phyloP scores from a whole-genome alignment of 345 rosid species.

The Aethionema arabicum region DNA sequence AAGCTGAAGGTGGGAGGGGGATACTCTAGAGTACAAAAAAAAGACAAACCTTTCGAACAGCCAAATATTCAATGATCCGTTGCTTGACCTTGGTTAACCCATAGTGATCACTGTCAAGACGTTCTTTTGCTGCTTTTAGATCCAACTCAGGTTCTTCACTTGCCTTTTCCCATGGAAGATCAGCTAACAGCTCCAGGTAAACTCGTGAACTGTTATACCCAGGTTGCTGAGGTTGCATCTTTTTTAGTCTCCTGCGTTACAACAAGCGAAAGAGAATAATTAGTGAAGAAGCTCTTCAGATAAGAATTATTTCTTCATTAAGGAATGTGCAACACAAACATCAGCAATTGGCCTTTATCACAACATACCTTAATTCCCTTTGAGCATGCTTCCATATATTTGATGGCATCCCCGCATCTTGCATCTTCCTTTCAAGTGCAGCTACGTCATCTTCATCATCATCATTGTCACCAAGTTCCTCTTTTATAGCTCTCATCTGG shows the following conservation, averaged over 20 bases:
- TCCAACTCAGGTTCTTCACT: slow-evolving; percentile 85
- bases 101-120: slow-evolving; percentile 90
- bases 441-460: slow-evolving; percentile 98
- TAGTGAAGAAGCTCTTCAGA: neutral
- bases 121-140: slow-evolving; percentile 86
- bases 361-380: slow-evolving; percentile 80
- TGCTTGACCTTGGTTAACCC: slow-evolving; percentile 93
- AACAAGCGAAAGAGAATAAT: slow-evolving; percentile 10
- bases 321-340: slow-evolving; percentile 11
- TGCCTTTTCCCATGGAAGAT: slow-evolving; percentile 94
- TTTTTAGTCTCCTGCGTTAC: slow-evolving; percentile 81
- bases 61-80: slow-evolving; percentile 94
- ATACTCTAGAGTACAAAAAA: slow-evolving; percentile 1
- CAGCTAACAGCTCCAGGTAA: slow-evolving; percentile 96
- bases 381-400: slow-evolving; percentile 97
- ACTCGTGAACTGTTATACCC: slow-evolving; percentile 95
- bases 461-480: slow-evolving; percentile 98
- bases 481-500: slow-evolving; percentile 99
- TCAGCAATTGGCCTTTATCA: slow-evolving; percentile 3
- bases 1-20: slow-evolving; percentile 12
- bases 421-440: slow-evolving; percentile 95
- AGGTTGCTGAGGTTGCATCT: slow-evolving; percentile 99
- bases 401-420: slow-evolving; percentile 93
- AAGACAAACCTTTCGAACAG: slow-evolving; percentile 88
- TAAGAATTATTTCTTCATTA: neutral